Conservation (phyloP, 169 alveolate genomes). For the Plasmodium gonderi region DNA sequence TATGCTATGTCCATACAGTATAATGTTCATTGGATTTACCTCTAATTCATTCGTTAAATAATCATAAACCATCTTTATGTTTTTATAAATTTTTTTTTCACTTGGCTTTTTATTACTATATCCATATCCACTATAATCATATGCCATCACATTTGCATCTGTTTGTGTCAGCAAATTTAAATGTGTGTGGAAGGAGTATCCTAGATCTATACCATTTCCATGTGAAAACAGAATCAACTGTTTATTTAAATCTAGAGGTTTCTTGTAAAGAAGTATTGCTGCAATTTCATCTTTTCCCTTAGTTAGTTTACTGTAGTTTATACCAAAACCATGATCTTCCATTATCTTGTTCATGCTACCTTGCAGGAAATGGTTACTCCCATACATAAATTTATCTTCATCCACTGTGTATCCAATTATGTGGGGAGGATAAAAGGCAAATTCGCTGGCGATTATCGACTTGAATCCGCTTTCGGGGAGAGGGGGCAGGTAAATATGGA, state of each 20-base stretch:
- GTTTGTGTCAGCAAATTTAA: conserved; percentile 76
- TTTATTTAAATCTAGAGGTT: conserved; percentile 46
- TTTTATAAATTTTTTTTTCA: conserved; percentile 81
- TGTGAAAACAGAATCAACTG: conserved; percentile 88
- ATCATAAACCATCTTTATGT: conserved; percentile 83
- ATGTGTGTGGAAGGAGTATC: conserved; percentile 80
- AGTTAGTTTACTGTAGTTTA: conserved; percentile 10
- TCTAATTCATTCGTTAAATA: conserved; percentile 75
- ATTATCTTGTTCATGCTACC: background rate
- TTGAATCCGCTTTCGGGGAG: conserved; percentile 65
- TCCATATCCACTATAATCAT: conserved; percentile 95
- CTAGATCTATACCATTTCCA: conserved; percentile 93
- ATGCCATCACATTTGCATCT: conserved; percentile 86
- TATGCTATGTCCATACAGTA: conserved; percentile 90
- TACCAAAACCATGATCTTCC: background rate
- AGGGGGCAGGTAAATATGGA: background rate
- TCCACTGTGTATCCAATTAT: conserved; percentile 79
- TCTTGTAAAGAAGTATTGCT: background rate
- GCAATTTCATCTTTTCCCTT: conserved; percentile 16
- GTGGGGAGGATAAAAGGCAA: conserved; percentile 83
- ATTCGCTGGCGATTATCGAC: conserved; percentile 73
- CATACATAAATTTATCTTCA: conserved; percentile 56
- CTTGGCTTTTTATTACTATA: conserved; percentile 85
- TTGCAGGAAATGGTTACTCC: conserved; percentile 9
- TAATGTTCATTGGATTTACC: conserved; percentile 80